Base-by-base conservation (phyloP, 163 green algal species). In the Coccomyxa subellipsoidea region DNA sequence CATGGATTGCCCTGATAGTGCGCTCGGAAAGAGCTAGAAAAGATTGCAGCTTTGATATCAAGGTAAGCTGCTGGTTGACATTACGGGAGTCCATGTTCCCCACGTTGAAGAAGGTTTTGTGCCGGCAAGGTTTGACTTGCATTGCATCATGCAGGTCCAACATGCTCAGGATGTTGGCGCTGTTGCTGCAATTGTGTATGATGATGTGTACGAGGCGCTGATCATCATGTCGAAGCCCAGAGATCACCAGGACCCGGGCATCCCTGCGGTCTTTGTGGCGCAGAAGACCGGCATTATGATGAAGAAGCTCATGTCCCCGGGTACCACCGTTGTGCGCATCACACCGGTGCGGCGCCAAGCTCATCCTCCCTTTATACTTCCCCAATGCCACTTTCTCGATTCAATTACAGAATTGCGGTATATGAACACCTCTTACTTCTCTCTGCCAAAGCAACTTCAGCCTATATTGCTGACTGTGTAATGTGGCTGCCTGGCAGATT, bases 21-120 rank as follows among this genome's bases (percentile, higher is more conserved):
- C 82, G 94, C 25, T 89, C 91, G 23, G 88, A 94, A 81, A 77
- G 86, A 35, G 81, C 78, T n/a, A 69, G 90, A n/a, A 84, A 82
- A 0, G 90, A 92, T 78, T 97, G 94, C 88, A 97, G 90, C 29
- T 97, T 97, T 85, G 94, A 96, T 38, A 70, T 93, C 73, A 97
- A 97, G 92, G 94, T 94, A 69, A 5, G n/a, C n/a, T n/a, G n/a
- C n/a, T n/a, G n/a, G n/a, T n/a, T n/a, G n/a, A n/a, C n/a, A n/a
- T n/a, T n/a, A n/a, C n/a, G n/a, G n/a, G 86, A 0, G 8, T 4
- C 37, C 5, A 29, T 54, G n/a, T n/a, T n/a, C n/a, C n/a, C n/a
- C n/a, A n/a, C n/a, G n/a, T n/a, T n/a, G n/a, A n/a, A n/a, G n/a
- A n/a, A n/a, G n/a, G n/a, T n/a, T n/a, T n/a, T n/a, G n/a, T n/a